Conservation (phyloP, 305 asterid species). For the Petunia hybrid region DNA sequence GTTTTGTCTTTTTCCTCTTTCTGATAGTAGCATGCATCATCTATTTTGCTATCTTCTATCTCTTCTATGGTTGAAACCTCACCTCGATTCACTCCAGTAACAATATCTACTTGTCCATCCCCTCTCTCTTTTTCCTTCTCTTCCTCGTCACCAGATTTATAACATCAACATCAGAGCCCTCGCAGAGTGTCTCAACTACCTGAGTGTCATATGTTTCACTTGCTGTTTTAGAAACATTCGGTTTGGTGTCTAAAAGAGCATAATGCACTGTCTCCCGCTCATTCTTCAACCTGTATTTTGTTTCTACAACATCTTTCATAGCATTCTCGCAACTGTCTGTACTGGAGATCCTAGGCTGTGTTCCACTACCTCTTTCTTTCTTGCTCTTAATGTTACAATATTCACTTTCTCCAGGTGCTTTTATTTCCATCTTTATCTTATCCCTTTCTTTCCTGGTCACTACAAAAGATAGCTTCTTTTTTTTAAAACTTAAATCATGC, state of each 20-base stretch:
- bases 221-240: not conserved
- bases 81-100: not conserved
- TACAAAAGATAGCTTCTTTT: not conserved
- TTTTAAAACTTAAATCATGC: slow-evolving; percentile 3
- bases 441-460: not conserved
- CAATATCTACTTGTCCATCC: not conserved
- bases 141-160: slow-evolving; percentile 34
- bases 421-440: slow-evolving; percentile 21
- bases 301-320: slow-evolving; percentile 4
- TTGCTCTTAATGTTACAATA: too few species aligned
- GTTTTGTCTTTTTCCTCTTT: slow-evolving; percentile 4
- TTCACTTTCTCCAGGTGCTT: slow-evolving; percentile 17
- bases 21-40: slow-evolving; percentile 28
- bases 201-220: not conserved
- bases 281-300: slow-evolving; percentile 43
- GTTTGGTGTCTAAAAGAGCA: slow-evolving; percentile 33
- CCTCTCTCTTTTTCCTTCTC: slow-evolving; percentile 27
- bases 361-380: not conserved
- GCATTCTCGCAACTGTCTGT: not conserved
- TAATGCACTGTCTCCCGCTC: slow-evolving; percentile 26
- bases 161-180: slow-evolving; percentile 24
- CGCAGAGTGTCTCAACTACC: slow-evolving; percentile 26
- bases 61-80: not conserved
- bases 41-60: not conserved
- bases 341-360: not conserved